Percentiles rank a stretch among this genome's conserved stretches.
These are phyloP conservation scores for Trichomonas gallinae DNA, from an alignment of 208 protist species.

Conservation along the genomic window DNA sequence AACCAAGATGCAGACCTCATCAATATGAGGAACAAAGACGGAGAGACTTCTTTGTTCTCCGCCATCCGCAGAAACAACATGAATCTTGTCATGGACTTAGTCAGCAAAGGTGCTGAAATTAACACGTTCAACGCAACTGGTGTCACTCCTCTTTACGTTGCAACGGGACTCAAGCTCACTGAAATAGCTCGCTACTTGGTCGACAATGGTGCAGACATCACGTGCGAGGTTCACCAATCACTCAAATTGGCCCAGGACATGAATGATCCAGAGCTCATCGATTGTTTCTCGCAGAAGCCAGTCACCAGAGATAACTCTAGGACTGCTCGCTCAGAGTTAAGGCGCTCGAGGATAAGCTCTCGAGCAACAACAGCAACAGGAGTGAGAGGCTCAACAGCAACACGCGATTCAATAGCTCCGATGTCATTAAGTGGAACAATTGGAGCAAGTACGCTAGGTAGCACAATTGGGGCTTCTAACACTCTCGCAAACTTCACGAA, in stretches of 20 bases:
- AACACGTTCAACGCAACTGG: neutral
- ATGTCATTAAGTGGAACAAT: neutral
- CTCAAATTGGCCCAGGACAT: neutral
- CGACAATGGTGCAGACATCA: neutral
- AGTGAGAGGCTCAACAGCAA: neutral
- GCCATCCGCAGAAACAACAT: neutral
- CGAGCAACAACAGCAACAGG: neutral
- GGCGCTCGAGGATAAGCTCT: neutral
- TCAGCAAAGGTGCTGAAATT: neutral
- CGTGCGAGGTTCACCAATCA: neutral
- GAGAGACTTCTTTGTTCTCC: neutral
- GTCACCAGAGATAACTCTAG: neutral
- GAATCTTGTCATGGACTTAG: neutral
- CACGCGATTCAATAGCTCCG: neutral
- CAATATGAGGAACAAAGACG: neutral
- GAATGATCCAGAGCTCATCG: neutral
- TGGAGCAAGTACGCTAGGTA: neutral
- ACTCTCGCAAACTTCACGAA: too few species aligned
- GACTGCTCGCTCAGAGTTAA: neutral
- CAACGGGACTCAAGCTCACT: neutral
- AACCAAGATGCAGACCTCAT: neutral
- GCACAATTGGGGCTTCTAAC: neutral
- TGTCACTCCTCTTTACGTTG: neutral
- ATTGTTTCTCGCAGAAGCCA: neutral
- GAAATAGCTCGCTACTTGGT: neutral